Percentiles rank a stretch among this genome's conserved stretches.
These are phyloP conservation scores for Nothomitra cinnamomea DNA, from an alignment of 2,329 filamentous ascomycete genomes.

Conservation along the genomic window DNA sequence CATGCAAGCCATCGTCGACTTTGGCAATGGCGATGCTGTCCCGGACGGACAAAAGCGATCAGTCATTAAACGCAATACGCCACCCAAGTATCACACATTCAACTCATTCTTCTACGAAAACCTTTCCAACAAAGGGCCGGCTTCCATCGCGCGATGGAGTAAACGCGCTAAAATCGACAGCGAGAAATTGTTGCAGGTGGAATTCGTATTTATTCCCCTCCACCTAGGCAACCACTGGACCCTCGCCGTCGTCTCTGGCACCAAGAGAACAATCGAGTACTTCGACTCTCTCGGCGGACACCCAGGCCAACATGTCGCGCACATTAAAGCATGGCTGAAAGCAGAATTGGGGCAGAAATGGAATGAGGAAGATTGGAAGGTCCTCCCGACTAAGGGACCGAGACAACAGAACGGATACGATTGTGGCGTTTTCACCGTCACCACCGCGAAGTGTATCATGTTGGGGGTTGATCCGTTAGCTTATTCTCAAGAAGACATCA, in stretches of 20 bases:
- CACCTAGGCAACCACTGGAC: conserved; percentile 31
- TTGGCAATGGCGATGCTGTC: conserved; percentile 3
- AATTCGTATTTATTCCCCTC: conserved; percentile 30
- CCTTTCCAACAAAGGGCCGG: conserved; percentile 10
- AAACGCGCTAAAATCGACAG: conserved; percentile 30
- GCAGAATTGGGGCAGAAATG: conserved; percentile 22
- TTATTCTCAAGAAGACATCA: conserved; percentile 24
- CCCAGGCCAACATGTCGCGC: conserved; percentile 18
- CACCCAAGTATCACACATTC: conserved; percentile 13
- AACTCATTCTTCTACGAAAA: conserved; percentile 14
- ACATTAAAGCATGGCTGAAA: conserved; percentile 25
- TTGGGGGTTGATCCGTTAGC: conserved; percentile 26
- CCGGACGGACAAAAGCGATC: background rate
- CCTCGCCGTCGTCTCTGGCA: conserved; percentile 27
- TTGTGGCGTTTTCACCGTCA: conserved; percentile 32
- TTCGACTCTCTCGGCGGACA: conserved; percentile 27
- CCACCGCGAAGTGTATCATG: conserved; percentile 30
- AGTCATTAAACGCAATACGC: background rate
- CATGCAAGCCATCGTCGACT: conserved; percentile 11
- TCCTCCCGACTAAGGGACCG: conserved; percentile 21
- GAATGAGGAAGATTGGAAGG: conserved; percentile 25
- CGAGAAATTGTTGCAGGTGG: conserved; percentile 24
- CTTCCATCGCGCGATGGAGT: conserved; percentile 23
- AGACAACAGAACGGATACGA: conserved; percentile 30
- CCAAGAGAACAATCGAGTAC: conserved; percentile 26